Evolutionary conservation across 805 yeast species (phyloP).

Genomic region (Lachancea nothofagi): DNA sequence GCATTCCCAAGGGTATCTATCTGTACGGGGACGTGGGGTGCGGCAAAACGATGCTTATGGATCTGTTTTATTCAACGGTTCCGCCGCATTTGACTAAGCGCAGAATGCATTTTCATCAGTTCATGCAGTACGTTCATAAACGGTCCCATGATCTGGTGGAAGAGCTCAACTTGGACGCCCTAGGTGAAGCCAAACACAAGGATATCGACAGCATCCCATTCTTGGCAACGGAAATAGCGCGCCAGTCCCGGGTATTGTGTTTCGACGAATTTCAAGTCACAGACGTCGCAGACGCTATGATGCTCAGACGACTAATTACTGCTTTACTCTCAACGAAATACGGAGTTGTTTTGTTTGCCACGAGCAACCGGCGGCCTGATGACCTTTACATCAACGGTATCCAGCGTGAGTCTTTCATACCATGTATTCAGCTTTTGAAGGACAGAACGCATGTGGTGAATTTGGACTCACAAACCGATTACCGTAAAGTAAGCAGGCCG

Average conservation of each 20-base stretch:
- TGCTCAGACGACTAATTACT: conserved; percentile 68
- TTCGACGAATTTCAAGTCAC: conserved; percentile 98
- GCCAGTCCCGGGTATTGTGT: conserved; percentile 71
- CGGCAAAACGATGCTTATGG: conserved; percentile 98
- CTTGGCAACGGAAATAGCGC: conserved; percentile 78
- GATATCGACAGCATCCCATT: conserved; percentile 80
- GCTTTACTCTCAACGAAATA: conserved; percentile 63
- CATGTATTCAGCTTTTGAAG: conserved; percentile 81
- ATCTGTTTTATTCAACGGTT: conserved; percentile 78
- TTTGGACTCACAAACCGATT: conserved; percentile 88
- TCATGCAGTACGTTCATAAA: conserved; percentile 91
- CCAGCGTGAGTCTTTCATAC: conserved; percentile 86
- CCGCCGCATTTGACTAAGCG: conserved; percentile 72
- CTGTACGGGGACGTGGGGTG: conserved; percentile 97
- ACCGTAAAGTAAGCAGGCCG: conserved; percentile 83
- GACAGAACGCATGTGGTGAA: conserved; percentile 67
- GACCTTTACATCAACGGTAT: conserved; percentile 91
- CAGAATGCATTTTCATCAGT: conserved; percentile 91
- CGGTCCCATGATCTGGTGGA: conserved; percentile 69
- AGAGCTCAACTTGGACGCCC: conserved; percentile 44
- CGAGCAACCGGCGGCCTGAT: conserved; percentile 93
- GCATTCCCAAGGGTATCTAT: conserved; percentile 77
- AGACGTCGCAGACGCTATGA: conserved; percentile 98
- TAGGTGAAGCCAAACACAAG: conserved; percentile 34
- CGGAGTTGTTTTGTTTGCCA: conserved; percentile 85